Evolutionary conservation across 805 yeast species (phyloP), one percentile per base, ranked within the genome.

Genomic region (Yarrowia osloensis): DNA sequence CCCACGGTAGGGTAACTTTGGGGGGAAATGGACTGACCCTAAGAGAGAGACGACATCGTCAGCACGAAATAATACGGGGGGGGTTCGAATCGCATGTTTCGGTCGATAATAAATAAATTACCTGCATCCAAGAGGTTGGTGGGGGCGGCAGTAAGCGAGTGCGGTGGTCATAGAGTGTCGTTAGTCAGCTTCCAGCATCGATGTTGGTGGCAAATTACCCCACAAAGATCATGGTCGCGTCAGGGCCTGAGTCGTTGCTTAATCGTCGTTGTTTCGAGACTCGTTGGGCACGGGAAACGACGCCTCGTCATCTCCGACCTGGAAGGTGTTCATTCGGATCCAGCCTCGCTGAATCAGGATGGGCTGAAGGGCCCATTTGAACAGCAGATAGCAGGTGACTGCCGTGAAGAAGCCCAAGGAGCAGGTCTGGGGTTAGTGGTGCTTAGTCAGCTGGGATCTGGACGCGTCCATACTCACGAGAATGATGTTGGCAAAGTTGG

Each of bases 341-440:
- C 66, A 61, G 33, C 66, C 66, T 15, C 54, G 66, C 63, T 47
- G 67, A 22, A 62, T 50, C 44, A 69, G 55, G 35, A 70, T 68
- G 9, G 71, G 72, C 65, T 69, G 69, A 33, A 71, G 55, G 3
- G 73, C 73, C 68, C 68, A 55, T 22, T 55, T 46, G 62, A 68
- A 69, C 42, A 68, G 42, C 26, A 65, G 35, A 44, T 65, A 71
- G 19, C 69, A 42, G 13, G 68, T 54, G 4, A 66, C 68, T 5
- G 44, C 65, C 57, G 71, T 59, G 55, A 66, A 46, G 37, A 44
- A 47, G 22, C 69, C 46, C 50, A 71, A 67, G 21, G 67, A 42
- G 55, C 70, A 19, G 1, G 72, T 71, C 73, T 71, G 42, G 1
- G 68, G 67, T 44, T 63, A 46, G 4, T 22, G 9, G 31, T 6